Percentiles rank a stretch among this genome's conserved stretches.
Conservation (phyloP, 2,329 filamentous ascomycete genomes). For the Bipolaris oryzae region DNA sequence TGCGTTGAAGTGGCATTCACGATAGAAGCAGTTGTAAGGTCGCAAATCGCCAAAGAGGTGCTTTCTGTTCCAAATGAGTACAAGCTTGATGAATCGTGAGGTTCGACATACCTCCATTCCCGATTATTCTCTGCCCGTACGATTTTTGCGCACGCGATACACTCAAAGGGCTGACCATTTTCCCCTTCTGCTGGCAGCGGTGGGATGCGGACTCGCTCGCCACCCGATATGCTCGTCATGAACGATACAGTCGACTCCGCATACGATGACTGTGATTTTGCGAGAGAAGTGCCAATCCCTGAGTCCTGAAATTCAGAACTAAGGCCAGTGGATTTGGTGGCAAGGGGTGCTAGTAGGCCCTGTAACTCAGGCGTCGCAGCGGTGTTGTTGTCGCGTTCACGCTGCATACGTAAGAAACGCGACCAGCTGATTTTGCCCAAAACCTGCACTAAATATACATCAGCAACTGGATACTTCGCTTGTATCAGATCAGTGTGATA, state of each 20-base stretch:
- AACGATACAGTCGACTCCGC: constrained; percentile 26
- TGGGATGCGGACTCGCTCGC: constrained; percentile 21
- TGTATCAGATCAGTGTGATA: constrained; percentile 7
- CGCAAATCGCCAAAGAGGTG: constrained; percentile 31
- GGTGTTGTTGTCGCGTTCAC: not conserved
- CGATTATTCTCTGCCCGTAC: constrained; percentile 21
- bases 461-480: not conserved
- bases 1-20: constrained; percentile 17
- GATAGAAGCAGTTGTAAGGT: constrained; percentile 29
- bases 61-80: constrained; percentile 17
- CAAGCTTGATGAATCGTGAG: not conserved
- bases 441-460: not conserved
- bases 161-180: constrained; percentile 26
- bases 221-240: constrained; percentile 22
- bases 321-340: constrained; percentile 10
- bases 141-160: constrained; percentile 23
- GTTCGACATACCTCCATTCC: constrained; percentile 28
- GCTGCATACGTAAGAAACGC: not conserved
- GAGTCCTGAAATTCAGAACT: constrained; percentile 31
- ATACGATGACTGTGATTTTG: constrained; percentile 12
- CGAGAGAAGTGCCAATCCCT: constrained; percentile 27
- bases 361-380: not conserved
- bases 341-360: not conserved
- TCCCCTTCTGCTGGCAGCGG: constrained; percentile 26
- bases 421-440: not conserved